phyloP scores from a whole-genome alignment of 176 grass and related monocot genomes.

The Paspalum notatum region DNA sequence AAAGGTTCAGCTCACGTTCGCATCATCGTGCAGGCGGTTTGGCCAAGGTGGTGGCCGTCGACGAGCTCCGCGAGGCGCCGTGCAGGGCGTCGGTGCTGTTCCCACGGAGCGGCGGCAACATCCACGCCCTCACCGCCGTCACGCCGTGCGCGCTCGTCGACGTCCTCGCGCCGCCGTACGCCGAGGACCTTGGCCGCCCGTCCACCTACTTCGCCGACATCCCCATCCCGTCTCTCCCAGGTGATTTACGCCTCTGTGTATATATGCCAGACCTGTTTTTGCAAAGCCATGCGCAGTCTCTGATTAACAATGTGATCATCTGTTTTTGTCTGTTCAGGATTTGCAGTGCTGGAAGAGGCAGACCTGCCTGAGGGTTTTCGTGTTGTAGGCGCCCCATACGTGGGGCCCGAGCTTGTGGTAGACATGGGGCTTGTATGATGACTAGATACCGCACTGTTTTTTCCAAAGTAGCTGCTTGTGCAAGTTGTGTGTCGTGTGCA shows the following conservation, averaged over 20 bases:
- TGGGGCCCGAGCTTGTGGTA: conserved; percentile 47
- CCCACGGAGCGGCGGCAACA: conserved; percentile 57
- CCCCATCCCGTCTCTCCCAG: conserved; percentile 45
- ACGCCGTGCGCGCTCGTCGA: conserved; percentile 65
- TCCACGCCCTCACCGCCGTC: conserved; percentile 54
- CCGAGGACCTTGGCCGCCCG: conserved; percentile 43
- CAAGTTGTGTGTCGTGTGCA: background rate
- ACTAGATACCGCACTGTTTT: conserved; percentile 28
- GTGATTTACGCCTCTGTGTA: background rate
- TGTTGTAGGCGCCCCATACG: conserved; percentile 41
- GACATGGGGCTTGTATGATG: conserved; percentile 33
- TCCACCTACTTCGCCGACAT: conserved; percentile 52
- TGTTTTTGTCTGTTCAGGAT: conserved; percentile 31
- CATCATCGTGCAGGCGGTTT: conserved; percentile 38
- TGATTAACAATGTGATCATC: background rate
- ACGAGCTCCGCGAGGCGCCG: conserved; percentile 41
- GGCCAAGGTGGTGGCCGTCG: conserved; percentile 49
- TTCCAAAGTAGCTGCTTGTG: no score
- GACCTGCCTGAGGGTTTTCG: conserved; percentile 41
- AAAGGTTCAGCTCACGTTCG: background rate
- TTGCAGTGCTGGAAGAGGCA: conserved; percentile 39
- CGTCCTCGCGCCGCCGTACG: conserved; percentile 53
- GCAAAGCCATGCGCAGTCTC: background rate
- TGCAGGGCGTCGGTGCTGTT: conserved; percentile 61
- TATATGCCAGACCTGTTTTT: background rate